Evolutionary conservation across 164 flowering plant genomes (phyloP).

Genomic region (Cinnamomum micranthum): DNA sequence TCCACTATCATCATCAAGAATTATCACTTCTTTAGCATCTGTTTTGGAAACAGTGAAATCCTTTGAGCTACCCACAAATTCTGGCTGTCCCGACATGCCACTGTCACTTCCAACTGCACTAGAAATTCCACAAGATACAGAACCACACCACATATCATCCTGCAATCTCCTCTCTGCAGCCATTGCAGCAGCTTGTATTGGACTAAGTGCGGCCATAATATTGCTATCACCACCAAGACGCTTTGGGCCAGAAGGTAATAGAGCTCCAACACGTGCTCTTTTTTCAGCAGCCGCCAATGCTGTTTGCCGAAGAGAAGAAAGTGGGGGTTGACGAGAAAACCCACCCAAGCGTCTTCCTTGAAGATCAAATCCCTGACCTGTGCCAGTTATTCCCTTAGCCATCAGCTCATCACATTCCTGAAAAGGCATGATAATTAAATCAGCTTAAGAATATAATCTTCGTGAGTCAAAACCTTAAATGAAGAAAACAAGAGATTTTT

Average conservation of each 20-base stretch:
- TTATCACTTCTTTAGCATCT: conserved; percentile 12
- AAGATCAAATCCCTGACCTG: conserved; percentile 83
- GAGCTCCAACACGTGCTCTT: conserved; percentile 49
- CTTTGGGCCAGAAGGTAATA: conserved; percentile 80
- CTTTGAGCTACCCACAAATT: conserved; percentile 30
- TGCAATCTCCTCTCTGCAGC: conserved; percentile 94
- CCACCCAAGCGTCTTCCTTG: conserved; percentile 90
- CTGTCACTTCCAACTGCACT: conserved; percentile 33
- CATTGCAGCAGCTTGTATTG: conserved; percentile 99
- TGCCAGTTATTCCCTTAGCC: conserved; percentile 70
- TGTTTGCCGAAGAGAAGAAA: conserved; percentile 61
- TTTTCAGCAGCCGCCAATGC: conserved; percentile 80
- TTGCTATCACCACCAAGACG: conserved; percentile 85
- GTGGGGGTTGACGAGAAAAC: conserved; percentile 61
- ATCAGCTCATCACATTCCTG: conserved; percentile 95
- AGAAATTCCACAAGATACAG: conserved; percentile 35
- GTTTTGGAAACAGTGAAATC: conserved; percentile 8
- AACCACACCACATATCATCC: conserved; percentile 95
- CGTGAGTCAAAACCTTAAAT: background rate
- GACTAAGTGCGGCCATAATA: conserved; percentile 84
- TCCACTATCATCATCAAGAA: background rate
- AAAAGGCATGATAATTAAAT: conserved; percentile 4
- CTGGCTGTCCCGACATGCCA: conserved; percentile 15
- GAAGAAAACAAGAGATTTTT: background rate
- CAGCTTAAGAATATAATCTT: background rate